These are phyloP conservation scores for Pisolithus thermaeus DNA, from an alignment of 1,284 basidiomycete species.

Conservation along the genomic window DNA sequence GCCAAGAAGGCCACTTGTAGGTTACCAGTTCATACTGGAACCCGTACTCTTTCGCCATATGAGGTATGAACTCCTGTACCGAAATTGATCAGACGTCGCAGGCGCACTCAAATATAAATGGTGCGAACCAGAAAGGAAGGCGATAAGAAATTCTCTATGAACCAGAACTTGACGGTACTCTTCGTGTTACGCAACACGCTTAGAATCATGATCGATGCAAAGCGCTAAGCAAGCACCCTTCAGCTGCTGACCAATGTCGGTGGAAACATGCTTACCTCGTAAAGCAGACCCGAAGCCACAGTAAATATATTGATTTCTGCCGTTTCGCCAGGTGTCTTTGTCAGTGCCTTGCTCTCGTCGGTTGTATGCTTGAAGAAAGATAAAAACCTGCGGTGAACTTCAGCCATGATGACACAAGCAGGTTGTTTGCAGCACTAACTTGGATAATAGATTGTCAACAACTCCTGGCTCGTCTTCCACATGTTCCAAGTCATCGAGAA, in stretches of 20 bases:
- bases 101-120: not conserved
- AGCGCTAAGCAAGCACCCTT: conserved; percentile 54
- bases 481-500: conserved; percentile 52
- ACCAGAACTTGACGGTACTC: conserved; percentile 97
- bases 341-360: conserved; percentile 9
- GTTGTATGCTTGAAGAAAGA: conserved; percentile 44
- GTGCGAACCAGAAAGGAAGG: conserved; percentile 84
- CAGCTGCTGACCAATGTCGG: not conserved
- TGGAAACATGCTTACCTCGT: conserved; percentile 59
- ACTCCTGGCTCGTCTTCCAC: conserved; percentile 31
- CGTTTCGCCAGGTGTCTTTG: conserved; percentile 32
- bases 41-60: conserved; percentile 82
- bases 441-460: conserved; percentile 42
- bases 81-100: too few species aligned
- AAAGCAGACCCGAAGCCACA: conserved; percentile 92
- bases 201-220: conserved; percentile 97
- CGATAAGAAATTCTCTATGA: conserved; percentile 98
- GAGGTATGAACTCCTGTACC: conserved; percentile 85
- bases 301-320: conserved; percentile 99
- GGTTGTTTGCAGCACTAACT: conserved; percentile 32
- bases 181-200: conserved; percentile 93
- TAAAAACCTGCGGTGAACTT: conserved; percentile 38
- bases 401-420: not conserved
- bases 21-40: conserved; percentile 98
- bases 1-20: conserved; percentile 98